Percentiles rank a stretch among this genome's conserved stretches.
Evolutionary conservation across 768 basidiomycete species (phyloP).

Genomic region (Suillus lakei): DNA sequence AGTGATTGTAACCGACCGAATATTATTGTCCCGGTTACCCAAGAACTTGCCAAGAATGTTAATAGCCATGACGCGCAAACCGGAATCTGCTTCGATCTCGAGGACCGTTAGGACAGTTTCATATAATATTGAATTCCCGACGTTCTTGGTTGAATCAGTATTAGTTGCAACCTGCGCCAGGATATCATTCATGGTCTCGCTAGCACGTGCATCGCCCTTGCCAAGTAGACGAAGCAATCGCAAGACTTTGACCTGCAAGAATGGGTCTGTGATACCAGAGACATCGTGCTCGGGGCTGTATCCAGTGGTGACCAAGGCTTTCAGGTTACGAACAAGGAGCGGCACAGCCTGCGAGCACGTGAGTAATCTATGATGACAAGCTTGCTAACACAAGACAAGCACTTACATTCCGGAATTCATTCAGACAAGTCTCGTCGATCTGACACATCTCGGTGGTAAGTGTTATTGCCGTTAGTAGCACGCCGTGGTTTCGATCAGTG

Average conservation of each 20-base stretch:
- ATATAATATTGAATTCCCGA: conserved; percentile 97
- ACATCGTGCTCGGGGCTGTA: conserved; percentile 99
- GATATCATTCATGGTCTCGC: conserved; percentile 98
- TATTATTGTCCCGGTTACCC: conserved; percentile 97
- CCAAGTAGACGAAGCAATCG: conserved; percentile 90
- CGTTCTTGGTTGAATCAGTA: conserved; percentile 96
- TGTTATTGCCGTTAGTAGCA: conserved; percentile 91
- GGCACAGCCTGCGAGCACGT: conserved; percentile 75
- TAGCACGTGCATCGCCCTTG: conserved; percentile 80
- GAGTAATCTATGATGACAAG: conserved; percentile 10
- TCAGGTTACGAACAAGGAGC: conserved; percentile 91
- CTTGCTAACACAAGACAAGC: conserved; percentile 2
- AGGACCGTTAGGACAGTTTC: conserved; percentile 96
- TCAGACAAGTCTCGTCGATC: conserved; percentile 68
- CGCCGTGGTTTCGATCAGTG: conserved; percentile 96
- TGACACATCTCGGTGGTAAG: conserved; percentile 95
- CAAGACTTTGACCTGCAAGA: conserved; percentile 92
- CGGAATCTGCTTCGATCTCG: conserved; percentile 96
- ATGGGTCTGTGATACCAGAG: conserved; percentile 98
- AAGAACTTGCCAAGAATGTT: conserved; percentile 99
- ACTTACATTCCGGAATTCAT: conserved; percentile 89
- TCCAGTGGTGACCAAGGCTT: conserved; percentile 92
- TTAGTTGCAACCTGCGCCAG: conserved; percentile 99
- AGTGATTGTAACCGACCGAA: conserved; percentile 63
- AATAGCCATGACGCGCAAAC: conserved; percentile 98